A percentile compares a stretch with the other conserved stretches of the same genome.
These are phyloP conservation scores for Brassica rapa DNA, from an alignment of 345 rosid genomes.

Conservation along the genomic window DNA sequence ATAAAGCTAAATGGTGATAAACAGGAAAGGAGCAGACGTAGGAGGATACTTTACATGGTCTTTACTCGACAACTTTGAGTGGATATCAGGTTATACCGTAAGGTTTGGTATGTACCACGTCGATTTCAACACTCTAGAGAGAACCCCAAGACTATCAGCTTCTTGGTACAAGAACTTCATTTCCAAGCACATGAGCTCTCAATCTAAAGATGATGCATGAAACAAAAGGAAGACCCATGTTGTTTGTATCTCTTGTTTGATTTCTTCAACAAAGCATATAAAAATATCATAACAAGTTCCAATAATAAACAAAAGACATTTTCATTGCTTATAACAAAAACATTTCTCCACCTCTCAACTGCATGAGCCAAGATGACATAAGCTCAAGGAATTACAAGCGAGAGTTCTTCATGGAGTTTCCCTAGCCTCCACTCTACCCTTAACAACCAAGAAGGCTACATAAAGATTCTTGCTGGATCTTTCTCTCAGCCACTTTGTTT, in stretches of 20 bases:
- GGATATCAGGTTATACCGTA: slow-evolving; percentile 59
- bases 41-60: slow-evolving; percentile 80
- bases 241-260: not conserved
- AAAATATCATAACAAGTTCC: not conserved
- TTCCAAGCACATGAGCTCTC: slow-evolving; percentile 36
- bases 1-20: not conserved
- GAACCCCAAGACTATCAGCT: slow-evolving; percentile 68
- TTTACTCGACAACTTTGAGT: slow-evolving; percentile 78
- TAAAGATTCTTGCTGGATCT: slow-evolving; percentile 1
- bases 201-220: slow-evolving; percentile 24
- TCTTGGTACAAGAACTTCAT: slow-evolving; percentile 61
- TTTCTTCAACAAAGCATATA: not conserved
- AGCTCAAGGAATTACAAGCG: not conserved
- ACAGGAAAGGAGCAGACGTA: slow-evolving; percentile 74
- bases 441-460: not conserved
- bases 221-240: not conserved
- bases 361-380: not conserved
- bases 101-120: slow-evolving; percentile 67
- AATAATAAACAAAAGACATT: not conserved
- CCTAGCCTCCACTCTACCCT: not conserved
- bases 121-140: slow-evolving; percentile 50
- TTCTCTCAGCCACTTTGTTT: not conserved
- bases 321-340: not conserved
- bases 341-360: slow-evolving; percentile 10
- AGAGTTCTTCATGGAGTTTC: not conserved